Evolutionary conservation across 768 basidiomycete species (phyloP).

Genomic region (Amanita polypyramis): DNA sequence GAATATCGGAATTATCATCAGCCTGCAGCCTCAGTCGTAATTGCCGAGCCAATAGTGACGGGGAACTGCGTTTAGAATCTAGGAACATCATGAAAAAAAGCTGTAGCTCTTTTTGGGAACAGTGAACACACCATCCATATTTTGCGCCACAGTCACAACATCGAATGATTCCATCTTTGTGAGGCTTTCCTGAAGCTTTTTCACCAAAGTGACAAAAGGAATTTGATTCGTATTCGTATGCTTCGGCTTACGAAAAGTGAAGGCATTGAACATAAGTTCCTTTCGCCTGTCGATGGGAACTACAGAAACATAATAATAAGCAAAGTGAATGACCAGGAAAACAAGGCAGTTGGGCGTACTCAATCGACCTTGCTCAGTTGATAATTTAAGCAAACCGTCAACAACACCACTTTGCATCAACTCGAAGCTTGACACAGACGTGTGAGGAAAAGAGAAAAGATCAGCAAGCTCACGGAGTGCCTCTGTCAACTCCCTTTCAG

Average conservation of each 20-base stretch:
- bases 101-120: conserved; percentile 3
- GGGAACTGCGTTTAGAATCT: conserved; percentile 89
- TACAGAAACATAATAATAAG: conserved; percentile 18
- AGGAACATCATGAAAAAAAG: conserved; percentile 6
- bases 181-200: conserved; percentile 91
- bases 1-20: conserved; percentile 81
- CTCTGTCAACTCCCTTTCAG: conserved; percentile 53
- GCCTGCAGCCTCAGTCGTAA: conserved; percentile 85
- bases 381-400: conserved; percentile 74
- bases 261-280: conserved; percentile 70
- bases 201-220: conserved; percentile 72
- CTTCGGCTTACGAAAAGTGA: conserved; percentile 46
- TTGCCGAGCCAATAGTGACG: conserved; percentile 86
- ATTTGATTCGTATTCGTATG: conserved; percentile 34
- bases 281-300: conserved; percentile 59
- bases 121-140: conserved; percentile 55
- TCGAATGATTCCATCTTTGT: conserved; percentile 95
- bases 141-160: conserved; percentile 81
- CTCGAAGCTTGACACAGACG: conserved; percentile 92
- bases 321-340: not conserved
- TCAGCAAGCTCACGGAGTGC: conserved; percentile 68
- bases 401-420: conserved; percentile 89
- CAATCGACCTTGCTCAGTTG: conserved; percentile 53
- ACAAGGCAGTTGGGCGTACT: conserved; percentile 32
- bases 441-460: conserved; percentile 65